phyloP scores from a whole-genome alignment of 805 yeast genomes.

The Cyberlindnera maritima region DNA sequence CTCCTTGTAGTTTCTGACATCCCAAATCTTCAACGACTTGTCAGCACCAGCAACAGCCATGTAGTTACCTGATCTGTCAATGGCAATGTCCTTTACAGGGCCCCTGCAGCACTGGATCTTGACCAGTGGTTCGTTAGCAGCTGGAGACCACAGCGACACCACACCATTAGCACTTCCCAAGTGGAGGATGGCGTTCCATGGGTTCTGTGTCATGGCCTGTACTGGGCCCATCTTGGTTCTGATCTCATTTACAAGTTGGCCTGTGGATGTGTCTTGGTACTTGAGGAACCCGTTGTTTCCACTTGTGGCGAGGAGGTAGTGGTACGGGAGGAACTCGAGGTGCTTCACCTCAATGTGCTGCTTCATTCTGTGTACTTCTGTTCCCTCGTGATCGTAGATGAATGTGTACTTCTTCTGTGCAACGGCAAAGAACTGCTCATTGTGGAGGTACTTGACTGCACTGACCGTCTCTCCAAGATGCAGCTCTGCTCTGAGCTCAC shows the following conservation, averaged over 20 bases:
- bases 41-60: slow-evolving; percentile 95
- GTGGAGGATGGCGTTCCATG: slow-evolving; percentile 94
- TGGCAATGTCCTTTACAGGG: slow-evolving; percentile 79
- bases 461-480: slow-evolving; percentile 85
- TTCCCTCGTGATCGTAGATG: slow-evolving; percentile 87
- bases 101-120: slow-evolving; percentile 82
- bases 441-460: slow-evolving; percentile 87
- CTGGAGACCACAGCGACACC: slow-evolving; percentile 92
- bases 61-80: slow-evolving; percentile 88
- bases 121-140: slow-evolving; percentile 79
- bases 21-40: slow-evolving; percentile 86
- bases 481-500: slow-evolving; percentile 76
- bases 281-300: slow-evolving; percentile 87
- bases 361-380: slow-evolving; percentile 86
- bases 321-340: slow-evolving; percentile 89
- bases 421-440: slow-evolving; percentile 91
- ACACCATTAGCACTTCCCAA: slow-evolving; percentile 92
- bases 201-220: slow-evolving; percentile 82
- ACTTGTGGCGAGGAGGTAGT: slow-evolving; percentile 79
- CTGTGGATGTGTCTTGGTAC: slow-evolving; percentile 95
- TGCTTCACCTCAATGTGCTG: slow-evolving; percentile 85
- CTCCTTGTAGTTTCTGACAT: slow-evolving; percentile 77
- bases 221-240: slow-evolving; percentile 92
- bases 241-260: slow-evolving; percentile 76
- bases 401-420: slow-evolving; percentile 95